Conservation (phyloP, 2,329 filamentous ascomycete genomes). For the Tolypocladium ovalisporum region DNA sequence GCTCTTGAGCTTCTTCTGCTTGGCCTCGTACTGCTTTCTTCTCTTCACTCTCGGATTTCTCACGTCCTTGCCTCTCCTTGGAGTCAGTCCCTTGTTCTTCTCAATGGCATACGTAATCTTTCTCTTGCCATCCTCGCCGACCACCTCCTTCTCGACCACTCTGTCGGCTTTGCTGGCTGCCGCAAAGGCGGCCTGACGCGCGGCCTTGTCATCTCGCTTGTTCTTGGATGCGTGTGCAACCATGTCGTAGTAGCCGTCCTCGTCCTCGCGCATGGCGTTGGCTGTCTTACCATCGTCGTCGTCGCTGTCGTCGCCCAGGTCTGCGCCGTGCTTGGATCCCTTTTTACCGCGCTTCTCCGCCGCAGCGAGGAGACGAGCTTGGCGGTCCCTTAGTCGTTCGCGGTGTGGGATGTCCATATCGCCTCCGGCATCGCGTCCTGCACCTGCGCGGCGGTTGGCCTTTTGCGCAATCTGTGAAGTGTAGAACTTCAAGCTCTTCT, state of each 20-base stretch:
- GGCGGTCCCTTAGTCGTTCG: slow-evolving; percentile 76
- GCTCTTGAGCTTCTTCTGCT: slow-evolving; percentile 91
- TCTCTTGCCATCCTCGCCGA: slow-evolving; percentile 78
- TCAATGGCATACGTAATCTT: slow-evolving; percentile 89
- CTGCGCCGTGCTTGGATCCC: slow-evolving; percentile 49
- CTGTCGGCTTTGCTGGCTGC: slow-evolving; percentile 53
- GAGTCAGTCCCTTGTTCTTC: slow-evolving; percentile 94
- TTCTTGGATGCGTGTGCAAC: slow-evolving; percentile 57
- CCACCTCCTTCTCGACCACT: slow-evolving; percentile 52
- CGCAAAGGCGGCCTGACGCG: slow-evolving; percentile 43
- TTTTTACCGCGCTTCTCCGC: slow-evolving; percentile 73
- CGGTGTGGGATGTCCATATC: slow-evolving; percentile 79
- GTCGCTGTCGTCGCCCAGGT: slow-evolving; percentile 57
- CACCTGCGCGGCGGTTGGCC: slow-evolving; percentile 69
- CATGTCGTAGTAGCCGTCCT: slow-evolving; percentile 83
- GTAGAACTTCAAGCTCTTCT: slow-evolving; percentile 93
- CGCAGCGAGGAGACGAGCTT: slow-evolving; percentile 77
- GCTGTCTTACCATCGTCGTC: slow-evolving; percentile 50
- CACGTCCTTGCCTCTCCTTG: slow-evolving; percentile 85
- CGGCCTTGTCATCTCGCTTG: slow-evolving; percentile 63
- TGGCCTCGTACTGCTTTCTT: slow-evolving; percentile 89
- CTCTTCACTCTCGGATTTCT: slow-evolving; percentile 97
- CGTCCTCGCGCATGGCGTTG: slow-evolving; percentile 43
- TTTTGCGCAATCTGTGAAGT: slow-evolving; percentile 96
- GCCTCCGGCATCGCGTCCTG: slow-evolving; percentile 64